phyloP scores from a whole-genome alignment of 2,329 filamentous ascomycete genomes.

The Diaporthe helianthi region DNA sequence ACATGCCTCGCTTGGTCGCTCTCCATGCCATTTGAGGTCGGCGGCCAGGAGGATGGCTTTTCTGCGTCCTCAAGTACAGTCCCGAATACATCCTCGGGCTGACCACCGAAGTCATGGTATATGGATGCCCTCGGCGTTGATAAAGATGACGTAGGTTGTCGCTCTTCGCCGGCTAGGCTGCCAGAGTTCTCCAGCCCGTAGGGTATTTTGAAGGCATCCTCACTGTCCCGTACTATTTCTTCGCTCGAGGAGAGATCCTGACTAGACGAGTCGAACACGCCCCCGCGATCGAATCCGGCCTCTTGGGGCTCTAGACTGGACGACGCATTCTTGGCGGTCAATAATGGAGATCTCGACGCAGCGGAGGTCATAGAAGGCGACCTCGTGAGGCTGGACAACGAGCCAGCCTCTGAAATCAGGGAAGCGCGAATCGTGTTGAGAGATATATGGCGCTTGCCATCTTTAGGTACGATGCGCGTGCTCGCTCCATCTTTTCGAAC shows the following conservation, averaged over 20 bases:
- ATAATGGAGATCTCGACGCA: slow-evolving; percentile 54
- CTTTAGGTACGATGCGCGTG: slow-evolving; percentile 55
- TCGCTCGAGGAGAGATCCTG: slow-evolving; percentile 45
- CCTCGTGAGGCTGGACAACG: slow-evolving; percentile 66
- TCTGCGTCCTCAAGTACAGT: slow-evolving; percentile 37
- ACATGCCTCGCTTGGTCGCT: neutral
- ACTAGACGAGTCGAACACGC: slow-evolving; percentile 43
- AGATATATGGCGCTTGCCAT: slow-evolving; percentile 70
- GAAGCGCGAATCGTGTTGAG: slow-evolving; percentile 70
- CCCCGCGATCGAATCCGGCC: slow-evolving; percentile 36
- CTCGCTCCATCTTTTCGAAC: slow-evolving; percentile 41
- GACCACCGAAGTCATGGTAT: slow-evolving; percentile 46
- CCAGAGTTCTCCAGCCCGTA: slow-evolving; percentile 54
- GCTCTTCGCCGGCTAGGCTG: slow-evolving; percentile 45
- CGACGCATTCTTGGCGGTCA: slow-evolving; percentile 41
- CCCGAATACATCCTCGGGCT: neutral
- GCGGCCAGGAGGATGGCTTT: slow-evolving; percentile 43
- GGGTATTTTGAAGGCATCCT: slow-evolving; percentile 63
- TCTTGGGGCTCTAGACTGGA: slow-evolving; percentile 38
- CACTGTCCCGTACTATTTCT: slow-evolving; percentile 55
- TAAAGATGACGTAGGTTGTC: slow-evolving; percentile 43
- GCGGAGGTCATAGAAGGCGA: slow-evolving; percentile 65
- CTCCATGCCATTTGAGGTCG: neutral
- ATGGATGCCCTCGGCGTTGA: slow-evolving; percentile 63
- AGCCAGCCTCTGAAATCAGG: slow-evolving; percentile 71